Percentiles rank a stretch among this genome's conserved stretches.
These are phyloP conservation scores for Amanita thiersii DNA, from an alignment of 768 basidiomycete species.

Conservation along the genomic window DNA sequence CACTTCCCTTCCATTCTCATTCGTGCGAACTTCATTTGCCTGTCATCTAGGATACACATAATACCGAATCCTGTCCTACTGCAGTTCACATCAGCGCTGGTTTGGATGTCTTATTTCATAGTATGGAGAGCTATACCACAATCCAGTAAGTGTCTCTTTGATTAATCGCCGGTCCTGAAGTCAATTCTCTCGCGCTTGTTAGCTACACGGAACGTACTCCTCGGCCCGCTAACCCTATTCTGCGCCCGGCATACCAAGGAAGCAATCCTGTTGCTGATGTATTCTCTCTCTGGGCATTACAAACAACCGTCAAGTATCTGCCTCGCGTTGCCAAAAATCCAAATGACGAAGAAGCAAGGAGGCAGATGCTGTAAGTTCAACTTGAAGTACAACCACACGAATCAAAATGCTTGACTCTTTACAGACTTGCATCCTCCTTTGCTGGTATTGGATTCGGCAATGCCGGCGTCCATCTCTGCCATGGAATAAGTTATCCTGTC, in stretches of 20 bases:
- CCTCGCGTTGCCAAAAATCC: constrained; percentile 78
- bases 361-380: constrained; percentile 76
- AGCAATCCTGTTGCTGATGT: constrained; percentile 94
- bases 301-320: constrained; percentile 81
- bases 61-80: constrained; percentile 88
- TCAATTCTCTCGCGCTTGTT: neutral
- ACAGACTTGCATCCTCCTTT: constrained; percentile 83
- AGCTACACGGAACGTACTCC: constrained; percentile 90
- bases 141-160: constrained; percentile 57
- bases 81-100: constrained; percentile 93
- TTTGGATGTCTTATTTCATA: constrained; percentile 93
- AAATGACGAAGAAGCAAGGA: constrained; percentile 75
- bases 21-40: neutral
- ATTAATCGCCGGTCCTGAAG: constrained; percentile 2
- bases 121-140: constrained; percentile 89
- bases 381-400: constrained; percentile 3
- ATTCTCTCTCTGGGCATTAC: constrained; percentile 90
- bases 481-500: constrained; percentile 86
- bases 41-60: constrained; percentile 72
- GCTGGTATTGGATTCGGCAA: constrained; percentile 96
- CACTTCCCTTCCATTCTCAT: constrained; percentile 5
- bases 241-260: constrained; percentile 90
- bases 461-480: constrained; percentile 86
- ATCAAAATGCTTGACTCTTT: neutral
- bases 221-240: constrained; percentile 82